Evolutionary conservation across 805 yeast species (phyloP).

Genomic region (Zygosaccharomyces kombuchaensis): DNA sequence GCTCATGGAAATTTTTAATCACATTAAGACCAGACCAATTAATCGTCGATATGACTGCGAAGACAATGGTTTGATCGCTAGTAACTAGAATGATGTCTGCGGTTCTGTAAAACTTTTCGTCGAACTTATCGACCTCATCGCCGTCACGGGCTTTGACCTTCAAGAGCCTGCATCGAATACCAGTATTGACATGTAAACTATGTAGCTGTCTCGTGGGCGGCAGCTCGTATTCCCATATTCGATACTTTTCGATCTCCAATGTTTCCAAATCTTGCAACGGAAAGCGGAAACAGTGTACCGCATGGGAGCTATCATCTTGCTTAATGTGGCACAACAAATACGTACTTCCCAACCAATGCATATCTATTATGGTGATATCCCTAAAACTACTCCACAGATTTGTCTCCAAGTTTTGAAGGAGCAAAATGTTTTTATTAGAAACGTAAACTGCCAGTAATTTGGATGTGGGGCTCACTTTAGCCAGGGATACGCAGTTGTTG

Average conservation of each 20-base stretch:
- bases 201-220: slow-evolving; percentile 14
- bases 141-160: slow-evolving; percentile 20
- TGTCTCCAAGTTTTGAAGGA: slow-evolving; percentile 29
- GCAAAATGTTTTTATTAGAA: slow-evolving; percentile 30
- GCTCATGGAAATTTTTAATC: slow-evolving; percentile 24
- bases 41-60: slow-evolving; percentile 29
- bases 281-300: slow-evolving; percentile 25
- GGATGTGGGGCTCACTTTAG: slow-evolving; percentile 23
- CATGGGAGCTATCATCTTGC: slow-evolving; percentile 20
- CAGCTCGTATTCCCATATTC: slow-evolving; percentile 28
- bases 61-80: slow-evolving; percentile 15
- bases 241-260: slow-evolving; percentile 17
- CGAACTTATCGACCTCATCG: slow-evolving; percentile 8
- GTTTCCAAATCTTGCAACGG: slow-evolving; percentile 19
- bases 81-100: slow-evolving; percentile 29
- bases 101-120: slow-evolving; percentile 25
- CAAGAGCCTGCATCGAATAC: slow-evolving; percentile 19
- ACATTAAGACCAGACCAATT: slow-evolving; percentile 24
- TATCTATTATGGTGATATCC: slow-evolving; percentile 23
- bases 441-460: slow-evolving; percentile 29
- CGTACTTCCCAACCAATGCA: slow-evolving; percentile 33
- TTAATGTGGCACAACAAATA: slow-evolving; percentile 28
- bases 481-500: slow-evolving; percentile 27
- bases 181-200: slow-evolving; percentile 24
- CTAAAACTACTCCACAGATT: slow-evolving; percentile 29